Evolutionary conservation across 495 filamentous ascomycete genomes (phyloP), one percentile per base, ranked within the genome.

Genomic region (Talaromyces trachyspermus): DNA sequence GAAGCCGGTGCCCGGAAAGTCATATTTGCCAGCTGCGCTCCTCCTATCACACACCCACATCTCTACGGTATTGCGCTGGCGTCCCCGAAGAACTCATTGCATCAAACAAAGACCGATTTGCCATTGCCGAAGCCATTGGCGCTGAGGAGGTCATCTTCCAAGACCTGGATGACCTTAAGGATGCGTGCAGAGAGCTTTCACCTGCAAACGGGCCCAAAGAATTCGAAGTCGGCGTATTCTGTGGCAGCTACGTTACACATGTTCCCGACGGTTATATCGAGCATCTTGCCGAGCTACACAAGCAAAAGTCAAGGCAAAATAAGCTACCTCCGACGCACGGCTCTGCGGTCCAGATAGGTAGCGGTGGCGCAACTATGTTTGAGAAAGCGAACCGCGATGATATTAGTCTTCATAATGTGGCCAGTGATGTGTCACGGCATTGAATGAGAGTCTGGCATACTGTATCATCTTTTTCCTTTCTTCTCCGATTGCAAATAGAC

Each of bases 201-300:
- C 63, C 74, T 12, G 71, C 78, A 32, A 64, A 77, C 30, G 68
- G 80, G 25, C 70, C 70, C n/a, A 69, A 69, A 17, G 61, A 77
- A 40, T 96, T 97, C 50, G 94, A 97, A 63, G 83, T 95, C n/a
- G 91, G 92, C 50, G 89, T 97, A 12, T 97, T 98, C 74, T 94
- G 86, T 52, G 92, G 94, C 18, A 79, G 78, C 57, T 96, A 97
- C 64, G 71, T 88, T 39, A 99, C 92, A 1, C 83, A 82, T 0
- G 87, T 97, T 3, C 74, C 79, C 1, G 72, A 81, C n/a, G 81
- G 75, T 20, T 96, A 97, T 67, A 94, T 98, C 56, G 78, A 86
- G 42, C 89, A 91, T 56, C 74, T 95, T 12, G 44, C 44, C 0
- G 29, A 46, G 11, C 24, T 46, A 15, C 44, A 46, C 30, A 36